These are phyloP conservation scores for Heliocybe sulcata DNA, from an alignment of 1,284 basidiomycete genomes.

Conservation along the genomic window DNA sequence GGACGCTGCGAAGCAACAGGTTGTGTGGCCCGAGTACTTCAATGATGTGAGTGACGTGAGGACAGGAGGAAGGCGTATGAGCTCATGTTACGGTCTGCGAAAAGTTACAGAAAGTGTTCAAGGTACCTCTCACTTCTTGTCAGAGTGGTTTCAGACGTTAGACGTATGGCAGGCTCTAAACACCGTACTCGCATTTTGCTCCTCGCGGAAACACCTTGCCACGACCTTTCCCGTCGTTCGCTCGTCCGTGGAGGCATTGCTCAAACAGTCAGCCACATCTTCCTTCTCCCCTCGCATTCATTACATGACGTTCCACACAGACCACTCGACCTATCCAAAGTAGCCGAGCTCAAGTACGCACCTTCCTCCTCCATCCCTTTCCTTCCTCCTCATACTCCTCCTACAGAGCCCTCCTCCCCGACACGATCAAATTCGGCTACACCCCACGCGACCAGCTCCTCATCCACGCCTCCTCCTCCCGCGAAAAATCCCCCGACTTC, in stretches of 20 bases:
- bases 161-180: constrained; percentile 64
- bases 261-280: constrained; percentile 50
- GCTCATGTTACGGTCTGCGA: not conserved
- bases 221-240: constrained; percentile 76
- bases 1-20: constrained; percentile 13
- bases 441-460: constrained; percentile 61
- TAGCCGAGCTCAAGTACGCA: constrained; percentile 80
- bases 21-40: constrained; percentile 54
- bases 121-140: not conserved
- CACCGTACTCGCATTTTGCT: constrained; percentile 85
- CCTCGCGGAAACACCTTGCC: constrained; percentile 76
- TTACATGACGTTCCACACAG: constrained; percentile 27
- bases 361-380: not conserved
- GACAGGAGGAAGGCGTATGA: not conserved
- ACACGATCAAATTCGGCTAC: constrained; percentile 79
- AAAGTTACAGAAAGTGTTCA: not conserved
- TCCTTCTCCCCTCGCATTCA: constrained; percentile 1
- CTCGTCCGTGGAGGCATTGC: constrained; percentile 69
- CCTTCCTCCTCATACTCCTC: not conserved
- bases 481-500: constrained; percentile 31
- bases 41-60: constrained; percentile 32
- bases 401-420: constrained; percentile 70
- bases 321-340: constrained; percentile 69
- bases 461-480: constrained; percentile 36
- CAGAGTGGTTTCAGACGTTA: no score